These are phyloP conservation scores for Gastrolobium bilobum DNA, from an alignment of 306 rosid species.

Conservation along the genomic window DNA sequence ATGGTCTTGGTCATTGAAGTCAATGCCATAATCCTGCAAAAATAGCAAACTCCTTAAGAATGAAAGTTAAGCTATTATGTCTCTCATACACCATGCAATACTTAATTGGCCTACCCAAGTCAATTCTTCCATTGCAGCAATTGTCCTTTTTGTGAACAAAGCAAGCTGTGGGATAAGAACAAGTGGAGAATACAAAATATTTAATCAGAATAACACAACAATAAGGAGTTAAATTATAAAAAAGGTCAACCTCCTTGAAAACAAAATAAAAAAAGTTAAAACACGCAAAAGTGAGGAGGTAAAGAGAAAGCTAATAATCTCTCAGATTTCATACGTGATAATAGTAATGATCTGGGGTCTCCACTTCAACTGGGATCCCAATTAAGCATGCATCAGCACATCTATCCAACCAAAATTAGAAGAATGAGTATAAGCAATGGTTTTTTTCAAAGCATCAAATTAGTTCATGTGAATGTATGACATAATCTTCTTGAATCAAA, in stretches of 20 bases:
- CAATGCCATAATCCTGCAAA: constrained; percentile 54
- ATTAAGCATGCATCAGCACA: constrained; percentile 50
- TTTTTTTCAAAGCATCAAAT: neutral
- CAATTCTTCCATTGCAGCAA: constrained; percentile 51
- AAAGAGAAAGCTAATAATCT: too few species aligned
- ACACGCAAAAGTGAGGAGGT: too few species aligned
- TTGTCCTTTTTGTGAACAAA: constrained; percentile 45
- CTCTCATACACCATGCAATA: neutral
- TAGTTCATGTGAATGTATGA: too few species aligned
- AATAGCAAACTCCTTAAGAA: neutral
- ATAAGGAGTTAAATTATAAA: too few species aligned
- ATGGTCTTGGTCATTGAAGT: constrained; percentile 37
- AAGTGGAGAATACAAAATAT: neutral
- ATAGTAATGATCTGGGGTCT: constrained; percentile 50
- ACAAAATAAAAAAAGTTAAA: too few species aligned
- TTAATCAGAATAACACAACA: neutral
- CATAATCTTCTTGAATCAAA: too few species aligned
- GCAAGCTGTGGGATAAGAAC: constrained; percentile 43
- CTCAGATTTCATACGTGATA: constrained; percentile 44
- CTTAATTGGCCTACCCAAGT: constrained; percentile 46
- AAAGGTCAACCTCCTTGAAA: too few species aligned
- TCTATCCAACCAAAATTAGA: constrained; percentile 15
- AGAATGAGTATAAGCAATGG: neutral
- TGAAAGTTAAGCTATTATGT: neutral
- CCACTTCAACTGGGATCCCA: constrained; percentile 51